Evolutionary conservation across 2,329 filamentous ascomycete genomes (phyloP), one percentile per base, ranked within the genome.

Genomic region (Cordyceps cicadae): DNA sequence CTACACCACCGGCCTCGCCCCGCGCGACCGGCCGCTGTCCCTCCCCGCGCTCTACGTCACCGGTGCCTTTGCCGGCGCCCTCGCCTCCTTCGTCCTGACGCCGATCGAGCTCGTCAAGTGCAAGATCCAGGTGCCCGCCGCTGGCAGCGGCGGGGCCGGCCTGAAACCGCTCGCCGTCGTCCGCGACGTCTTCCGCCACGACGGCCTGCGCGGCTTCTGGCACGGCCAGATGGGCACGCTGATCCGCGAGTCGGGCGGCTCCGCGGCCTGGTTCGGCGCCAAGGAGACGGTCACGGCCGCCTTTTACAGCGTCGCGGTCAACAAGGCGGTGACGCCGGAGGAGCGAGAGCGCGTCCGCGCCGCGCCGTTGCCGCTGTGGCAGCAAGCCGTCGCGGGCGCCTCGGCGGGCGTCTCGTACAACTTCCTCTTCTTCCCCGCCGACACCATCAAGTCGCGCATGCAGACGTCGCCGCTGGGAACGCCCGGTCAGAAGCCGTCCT

Each of bases 21-120:
- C 79, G 6, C 75, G 76, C 19, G 80, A 83, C 48, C 76, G 83
- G 56, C 80, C 84, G 0, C 77, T 97, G 1, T 87, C 92, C 0
- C 82, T 97, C n/a, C 76, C 82, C 1, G 87, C 87, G 1, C 80
- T 97, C 17, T 84, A 90, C 72, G 76, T 86, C 56, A 95, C 91
- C 19, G 94, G 94, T 52, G 93, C 90, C 54, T 87, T 90, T 62
- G 88, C 92, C 1, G 94, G 94, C 39, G 88, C 89, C 45, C 89
- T 96, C 69, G 96, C 94, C 0, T 96, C 91, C 0, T 81, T 97
- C 53, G 85, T 96, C 37, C 84, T 99, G 63, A 99, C 94, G 0
- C 94, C 94, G 0, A 91, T 99, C 66, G 94, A 99, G 76, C 84
- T 99, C 57, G 89, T 99, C 71, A 99, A 99, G 76, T 99, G 94